phyloP scores from a whole-genome alignment of 2,329 filamentous ascomycete species.

The Alternaria angustiovoidea region DNA sequence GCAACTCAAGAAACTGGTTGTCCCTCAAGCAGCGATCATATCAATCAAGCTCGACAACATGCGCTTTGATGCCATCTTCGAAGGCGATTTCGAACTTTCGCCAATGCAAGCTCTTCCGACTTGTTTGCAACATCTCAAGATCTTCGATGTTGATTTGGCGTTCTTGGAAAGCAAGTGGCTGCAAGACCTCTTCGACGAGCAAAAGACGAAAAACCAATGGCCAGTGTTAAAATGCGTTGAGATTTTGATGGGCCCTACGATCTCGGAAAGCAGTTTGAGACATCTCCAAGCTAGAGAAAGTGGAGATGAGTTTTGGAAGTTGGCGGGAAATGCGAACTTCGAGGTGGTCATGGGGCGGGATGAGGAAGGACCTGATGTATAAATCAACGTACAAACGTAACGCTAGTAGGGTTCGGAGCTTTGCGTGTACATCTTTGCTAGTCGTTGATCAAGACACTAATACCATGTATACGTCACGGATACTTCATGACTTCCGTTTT shows the following conservation, averaged over 20 bases:
- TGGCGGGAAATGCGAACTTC: background rate
- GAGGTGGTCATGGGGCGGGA: background rate
- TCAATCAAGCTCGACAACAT: slow-evolving; percentile 27
- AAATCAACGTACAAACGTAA: background rate
- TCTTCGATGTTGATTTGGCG: slow-evolving; percentile 18
- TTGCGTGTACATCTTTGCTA: no score
- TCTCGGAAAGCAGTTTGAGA: background rate
- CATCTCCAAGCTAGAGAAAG: background rate
- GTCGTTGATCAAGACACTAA: no score
- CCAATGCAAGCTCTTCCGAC: slow-evolving; percentile 10
- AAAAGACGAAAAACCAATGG: slow-evolving; percentile 3
- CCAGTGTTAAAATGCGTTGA: slow-evolving; percentile 13
- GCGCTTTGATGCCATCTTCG: slow-evolving; percentile 10
- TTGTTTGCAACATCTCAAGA: slow-evolving; percentile 14
- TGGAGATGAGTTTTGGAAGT: background rate
- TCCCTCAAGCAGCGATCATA: slow-evolving; percentile 23
- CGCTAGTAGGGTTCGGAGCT: no score
- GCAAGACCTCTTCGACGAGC: slow-evolving; percentile 13
- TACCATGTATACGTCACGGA: background rate
- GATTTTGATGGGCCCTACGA: slow-evolving; percentile 6
- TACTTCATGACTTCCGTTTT: background rate
- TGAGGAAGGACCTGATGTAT: background rate
- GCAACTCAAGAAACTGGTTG: slow-evolving; percentile 7
- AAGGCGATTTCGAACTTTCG: slow-evolving; percentile 22
- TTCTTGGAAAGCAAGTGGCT: slow-evolving; percentile 17